These are phyloP conservation scores for Globisporangium radiosum DNA, from an alignment of 352 stramenopile genomes.

Conservation along the genomic window DNA sequence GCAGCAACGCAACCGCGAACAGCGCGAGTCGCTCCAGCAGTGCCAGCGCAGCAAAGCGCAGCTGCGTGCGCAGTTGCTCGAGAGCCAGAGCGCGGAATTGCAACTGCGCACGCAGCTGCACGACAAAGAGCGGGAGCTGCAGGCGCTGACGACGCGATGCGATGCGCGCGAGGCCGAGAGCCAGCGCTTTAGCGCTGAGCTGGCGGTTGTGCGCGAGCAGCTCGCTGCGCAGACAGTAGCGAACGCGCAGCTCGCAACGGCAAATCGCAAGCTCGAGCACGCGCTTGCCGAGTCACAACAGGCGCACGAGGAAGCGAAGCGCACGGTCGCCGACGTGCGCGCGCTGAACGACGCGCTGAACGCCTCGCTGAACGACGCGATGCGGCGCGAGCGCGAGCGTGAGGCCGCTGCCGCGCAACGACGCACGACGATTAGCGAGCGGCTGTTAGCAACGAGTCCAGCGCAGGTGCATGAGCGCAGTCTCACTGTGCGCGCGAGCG, in stretches of 20 bases:
- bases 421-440: too few species aligned
- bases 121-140: constrained; percentile 7
- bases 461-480: too few species aligned
- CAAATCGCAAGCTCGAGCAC: background rate
- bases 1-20: constrained; percentile 5
- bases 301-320: background rate
- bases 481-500: too few species aligned
- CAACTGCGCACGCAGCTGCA: constrained; percentile 1
- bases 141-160: background rate
- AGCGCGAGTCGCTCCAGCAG: constrained; percentile 3
- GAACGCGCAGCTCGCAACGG: constrained; percentile 4
- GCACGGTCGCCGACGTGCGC: background rate
- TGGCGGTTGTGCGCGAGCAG: too few species aligned
- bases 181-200: too few species aligned
- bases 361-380: background rate
- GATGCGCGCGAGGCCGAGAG: background rate
- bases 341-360: background rate
- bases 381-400: background rate
- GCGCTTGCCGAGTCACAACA: background rate
- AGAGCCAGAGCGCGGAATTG: background rate
- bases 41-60: background rate
- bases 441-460: too few species aligned
- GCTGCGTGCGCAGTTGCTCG: background rate
- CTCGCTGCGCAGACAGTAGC: too few species aligned
- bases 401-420: too few species aligned